Evolutionary conservation across 108 stramenopile genomes (phyloP), one percentile per base, ranked within the genome.

Genomic region (Skeletonema tropicum): DNA sequence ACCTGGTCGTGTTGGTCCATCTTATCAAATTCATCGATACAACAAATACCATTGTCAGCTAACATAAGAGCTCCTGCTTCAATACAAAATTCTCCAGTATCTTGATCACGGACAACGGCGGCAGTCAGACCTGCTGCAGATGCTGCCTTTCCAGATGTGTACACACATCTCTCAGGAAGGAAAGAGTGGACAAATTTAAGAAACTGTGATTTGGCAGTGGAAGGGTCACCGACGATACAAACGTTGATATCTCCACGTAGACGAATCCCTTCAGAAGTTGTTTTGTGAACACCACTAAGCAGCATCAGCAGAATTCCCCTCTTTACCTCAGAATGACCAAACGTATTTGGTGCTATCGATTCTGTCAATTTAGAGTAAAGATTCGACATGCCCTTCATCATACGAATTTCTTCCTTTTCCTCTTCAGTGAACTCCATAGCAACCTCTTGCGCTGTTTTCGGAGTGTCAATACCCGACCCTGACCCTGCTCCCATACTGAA

Each of bases 61-160:
- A 99, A 84, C 98, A 99, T 98, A 23, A 99, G 80, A 13, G 99
- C 99, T 25, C 99, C 99, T 0, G 98, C 99, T 89, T 99, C 99
- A 71, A 99, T 93, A 62, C 95, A 95, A 68, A 92, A 99, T 72
- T 99, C 99, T 11, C 99, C 99, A 8, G 98, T 99, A 64, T 99
- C 99, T 60, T 89, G 88, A 82, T 99, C 99, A 29, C 97, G 84
- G 68, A 92, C 92, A 6, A 99, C 98, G 5, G 92, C 91, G 1
- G 99, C 99, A 10, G 99, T 99, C 55, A 99, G 80, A 80, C 99
- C 99, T n/a, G 99, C 99, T 3, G 99, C 98, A 33, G 89, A 87
- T 12, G 97, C 97, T 13, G 98, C 98, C 79, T 98, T 97, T 8
- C 99, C 99, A 11, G 97, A 97, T 0, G 98, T 98, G 75, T 99